Base-by-base conservation (phyloP, 257 asterid genomes). In the Thymus quinquecostatus region DNA sequence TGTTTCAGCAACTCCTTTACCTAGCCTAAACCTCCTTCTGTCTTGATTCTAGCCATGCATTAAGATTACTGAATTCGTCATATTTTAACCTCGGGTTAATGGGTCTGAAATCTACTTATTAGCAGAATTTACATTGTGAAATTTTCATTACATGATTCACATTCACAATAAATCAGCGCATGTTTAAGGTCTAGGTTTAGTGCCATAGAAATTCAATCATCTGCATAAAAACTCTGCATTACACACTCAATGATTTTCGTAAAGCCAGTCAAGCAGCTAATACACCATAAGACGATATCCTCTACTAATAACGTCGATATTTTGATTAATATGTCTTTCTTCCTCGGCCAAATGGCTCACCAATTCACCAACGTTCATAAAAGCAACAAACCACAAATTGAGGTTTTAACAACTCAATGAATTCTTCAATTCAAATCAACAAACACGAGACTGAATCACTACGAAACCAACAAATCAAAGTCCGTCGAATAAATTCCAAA, bases 401-500 rank as follows among this genome's bases (percentile, higher is more conserved):
- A 44, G 40, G n/a, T 1, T 10, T 6, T 10, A 41, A 30, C 1
- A 30, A 29, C 11, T 1, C 13, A 47, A 65, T 27, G 9, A 8
- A 49, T 3, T 38, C 8, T 38, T 32, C 55, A 34, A 3, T 51
- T 40, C 21, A 21, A 21, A 21, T 21, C 0, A 21, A 0, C 71
- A 53, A n/a, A 41, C n/a, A 54, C 14, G n/a, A 30, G 49, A 53
- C 6, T 47, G 41, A 41, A 63, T 41, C 33, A 40, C 29, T 12
- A 53, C 1, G 34, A 53, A 33, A n/a, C 64, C 56, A 72, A 51
- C 47, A 34, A 63, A 9, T 11, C 36, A 6, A 45, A 51, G 45
- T 8, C 44, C 12, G 7, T n/a, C 28, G 47, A 72, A 62, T 41
- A 72, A 9, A 63, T 51, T 63, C 58, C 57, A 64, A 43, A 72